Percentiles rank a stretch among this genome's conserved stretches.
Evolutionary conservation across 140 eudicot genomes (phyloP).

Genomic region (Oenanthe javanica): DNA sequence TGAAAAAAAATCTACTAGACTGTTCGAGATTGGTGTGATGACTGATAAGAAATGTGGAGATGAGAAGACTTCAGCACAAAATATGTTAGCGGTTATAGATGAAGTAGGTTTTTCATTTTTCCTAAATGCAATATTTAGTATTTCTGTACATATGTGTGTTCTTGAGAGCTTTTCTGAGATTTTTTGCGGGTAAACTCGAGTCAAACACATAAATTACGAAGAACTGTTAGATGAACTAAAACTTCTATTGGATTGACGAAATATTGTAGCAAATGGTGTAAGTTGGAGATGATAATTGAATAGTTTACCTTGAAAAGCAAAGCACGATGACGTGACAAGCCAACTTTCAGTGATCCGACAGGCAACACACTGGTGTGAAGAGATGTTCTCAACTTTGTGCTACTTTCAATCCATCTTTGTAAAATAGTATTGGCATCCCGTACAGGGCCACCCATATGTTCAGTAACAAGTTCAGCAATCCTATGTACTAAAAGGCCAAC

Average conservation of each 20-base stretch:
- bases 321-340: conserved; percentile 93
- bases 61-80: background rate
- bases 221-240: background rate
- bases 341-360: conserved; percentile 77
- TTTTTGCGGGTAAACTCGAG: background rate
- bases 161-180: background rate
- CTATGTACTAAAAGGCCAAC: conserved; percentile 68
- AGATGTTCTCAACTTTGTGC: conserved; percentile 79
- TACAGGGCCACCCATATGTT: conserved; percentile 94
- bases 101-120: background rate
- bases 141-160: background rate
- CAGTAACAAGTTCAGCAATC: conserved; percentile 92
- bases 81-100: background rate
- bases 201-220: background rate
- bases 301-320: conserved; percentile 84
- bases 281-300: conserved; percentile 5
- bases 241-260: background rate
- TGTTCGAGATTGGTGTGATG: background rate
- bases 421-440: conserved; percentile 71
- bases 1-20: background rate
- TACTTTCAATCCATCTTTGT: conserved; percentile 86
- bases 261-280: background rate
- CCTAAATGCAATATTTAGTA: background rate
- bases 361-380: conserved; percentile 85
- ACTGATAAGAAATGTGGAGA: background rate